A percentile compares a stretch with the other conserved stretches of the same genome.
Conservation (phyloP, 352 stramenopile species). For the Phytophthora hibernalis region DNA sequence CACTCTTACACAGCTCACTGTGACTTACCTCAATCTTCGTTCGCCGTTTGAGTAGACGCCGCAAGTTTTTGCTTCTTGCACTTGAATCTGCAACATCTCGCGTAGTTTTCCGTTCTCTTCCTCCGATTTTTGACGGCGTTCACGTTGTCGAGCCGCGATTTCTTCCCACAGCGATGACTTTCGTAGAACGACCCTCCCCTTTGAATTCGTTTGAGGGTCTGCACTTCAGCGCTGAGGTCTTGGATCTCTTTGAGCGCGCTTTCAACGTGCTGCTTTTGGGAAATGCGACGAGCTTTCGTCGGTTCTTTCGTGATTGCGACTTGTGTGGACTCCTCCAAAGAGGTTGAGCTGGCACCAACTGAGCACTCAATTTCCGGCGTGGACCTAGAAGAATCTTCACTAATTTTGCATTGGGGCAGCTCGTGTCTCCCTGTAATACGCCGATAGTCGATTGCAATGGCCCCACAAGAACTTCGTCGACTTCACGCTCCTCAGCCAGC, state of each 20-base stretch:
- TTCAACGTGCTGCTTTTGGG: slow-evolving; percentile 29
- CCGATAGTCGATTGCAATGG: background rate
- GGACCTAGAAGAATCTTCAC: no score
- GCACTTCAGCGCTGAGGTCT: slow-evolving; percentile 19
- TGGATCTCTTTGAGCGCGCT: slow-evolving; percentile 8
- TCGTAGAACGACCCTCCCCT: slow-evolving; percentile 3
- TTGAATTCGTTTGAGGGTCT: background rate
- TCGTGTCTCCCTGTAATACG: no score
- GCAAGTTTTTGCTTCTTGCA: slow-evolving; percentile 36
- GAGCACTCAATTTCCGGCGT: no score
- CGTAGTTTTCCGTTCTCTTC: slow-evolving; percentile 33
- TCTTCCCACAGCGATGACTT: slow-evolving; percentile 31
- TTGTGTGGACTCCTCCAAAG: slow-evolving; percentile 13
- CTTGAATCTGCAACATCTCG: slow-evolving; percentile 34
- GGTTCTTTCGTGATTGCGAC: background rate
- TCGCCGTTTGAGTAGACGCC: slow-evolving; percentile 29
- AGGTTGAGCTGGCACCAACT: slow-evolving; percentile 4
- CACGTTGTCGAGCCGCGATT: slow-evolving; percentile 33
- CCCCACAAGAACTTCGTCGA: background rate
- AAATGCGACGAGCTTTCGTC: slow-evolving; percentile 13
- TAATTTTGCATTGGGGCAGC: no score
- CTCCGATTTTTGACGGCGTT: slow-evolving; percentile 23
- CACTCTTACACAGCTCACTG: no score
- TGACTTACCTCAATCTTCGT: slow-evolving; percentile 28
- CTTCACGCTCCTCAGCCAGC: background rate